phyloP scores from a whole-genome alignment of 495 filamentous ascomycete genomes.

The Aspergillus homomorphus region DNA sequence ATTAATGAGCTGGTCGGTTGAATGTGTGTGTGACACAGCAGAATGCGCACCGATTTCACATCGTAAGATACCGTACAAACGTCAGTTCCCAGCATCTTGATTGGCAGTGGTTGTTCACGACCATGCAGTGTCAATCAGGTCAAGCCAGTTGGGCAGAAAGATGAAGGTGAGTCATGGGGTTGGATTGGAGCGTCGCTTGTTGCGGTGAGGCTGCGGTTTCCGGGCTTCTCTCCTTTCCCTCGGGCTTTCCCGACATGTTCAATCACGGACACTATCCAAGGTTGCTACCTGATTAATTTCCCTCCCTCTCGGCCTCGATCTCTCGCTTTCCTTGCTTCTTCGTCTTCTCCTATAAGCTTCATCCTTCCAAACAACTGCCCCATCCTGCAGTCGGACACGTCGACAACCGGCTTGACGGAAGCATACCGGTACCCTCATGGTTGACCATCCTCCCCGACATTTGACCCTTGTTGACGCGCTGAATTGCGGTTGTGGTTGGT shows the following conservation, averaged over 20 bases:
- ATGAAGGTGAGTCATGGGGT: slow-evolving; percentile 1
- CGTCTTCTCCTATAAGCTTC: not conserved
- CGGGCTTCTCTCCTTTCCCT: too few relatives aligned
- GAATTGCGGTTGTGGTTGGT: not conserved
- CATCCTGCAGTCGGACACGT: slow-evolving; percentile 3
- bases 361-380: not conserved
- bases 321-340: not conserved
- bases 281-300: not conserved
- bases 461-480: not conserved
- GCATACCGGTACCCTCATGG: not conserved
- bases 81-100: not conserved
- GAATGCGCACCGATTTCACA: not conserved
- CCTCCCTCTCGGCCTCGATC: not conserved
- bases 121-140: not conserved
- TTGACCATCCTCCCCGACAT: not conserved
- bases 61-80: not conserved
- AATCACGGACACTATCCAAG: too few relatives aligned
- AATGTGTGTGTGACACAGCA: not conserved
- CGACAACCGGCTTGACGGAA: slow-evolving; percentile 2
- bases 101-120: not conserved
- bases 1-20: not conserved
- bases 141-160: slow-evolving; percentile 1
- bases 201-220: slow-evolving; percentile 2
- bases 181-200: not conserved
- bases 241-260: too few relatives aligned